Percentiles rank a stretch among this genome's conserved stretches.
Conservation (phyloP, 2,329 filamentous ascomycete genomes). For the Magnaporthiopsis incrustans region DNA sequence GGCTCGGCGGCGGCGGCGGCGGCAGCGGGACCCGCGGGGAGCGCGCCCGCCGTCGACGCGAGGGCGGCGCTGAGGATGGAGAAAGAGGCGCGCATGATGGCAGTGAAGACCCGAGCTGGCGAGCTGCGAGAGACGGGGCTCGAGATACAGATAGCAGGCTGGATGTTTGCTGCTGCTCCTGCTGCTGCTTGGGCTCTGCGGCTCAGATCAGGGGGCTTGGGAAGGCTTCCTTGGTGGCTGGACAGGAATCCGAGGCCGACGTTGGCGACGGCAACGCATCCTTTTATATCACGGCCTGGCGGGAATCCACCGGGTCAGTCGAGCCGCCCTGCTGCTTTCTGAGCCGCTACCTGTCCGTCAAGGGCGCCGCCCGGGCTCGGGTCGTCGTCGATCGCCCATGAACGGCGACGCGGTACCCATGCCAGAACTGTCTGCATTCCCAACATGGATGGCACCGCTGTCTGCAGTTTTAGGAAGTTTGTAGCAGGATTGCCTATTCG, state of each 20-base stretch:
- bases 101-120: background rate
- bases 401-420: no score
- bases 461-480: background rate
- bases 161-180: background rate
- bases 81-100: conserved; percentile 1
- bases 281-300: background rate
- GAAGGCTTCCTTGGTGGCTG: conserved; percentile 1
- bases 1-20: background rate
- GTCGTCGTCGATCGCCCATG: no score
- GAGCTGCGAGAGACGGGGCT: background rate
- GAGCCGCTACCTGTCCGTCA: no score
- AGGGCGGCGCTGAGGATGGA: conserved; percentile 1
- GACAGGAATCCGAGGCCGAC: background rate
- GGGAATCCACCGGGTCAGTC: background rate
- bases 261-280: background rate
- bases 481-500: background rate
- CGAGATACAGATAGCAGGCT: background rate
- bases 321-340: no score
- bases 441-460: no score
- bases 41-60: background rate
- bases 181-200: background rate
- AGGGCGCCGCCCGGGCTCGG: no score
- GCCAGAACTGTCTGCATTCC: no score
- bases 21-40: background rate
- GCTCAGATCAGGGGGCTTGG: background rate